Evolutionary conservation across 306 rosid species (phyloP), one percentile per base, ranked within the genome.

Genomic region (Arachis hypogaea): DNA sequence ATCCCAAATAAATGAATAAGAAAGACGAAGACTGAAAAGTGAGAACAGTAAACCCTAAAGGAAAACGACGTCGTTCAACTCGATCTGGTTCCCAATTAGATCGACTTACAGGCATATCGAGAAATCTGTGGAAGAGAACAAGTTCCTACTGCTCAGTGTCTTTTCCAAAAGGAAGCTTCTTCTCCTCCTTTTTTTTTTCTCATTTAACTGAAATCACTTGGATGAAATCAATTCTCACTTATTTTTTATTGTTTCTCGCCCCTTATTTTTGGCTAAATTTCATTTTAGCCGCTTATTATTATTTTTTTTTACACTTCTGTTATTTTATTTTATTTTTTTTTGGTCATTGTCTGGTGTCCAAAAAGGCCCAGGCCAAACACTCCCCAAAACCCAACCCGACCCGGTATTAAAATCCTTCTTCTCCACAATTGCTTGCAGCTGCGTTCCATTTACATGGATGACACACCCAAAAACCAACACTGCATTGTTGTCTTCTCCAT

Each of bases 81-180:
- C 16, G 29, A 52, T 52, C 58, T 12, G 58, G n/a, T 49, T 7
- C 0, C 0, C 1, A 41, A 49, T 0, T 12, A 40, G 45, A 66
- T 47, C 54, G 28, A 81, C 63, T 84, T 74, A 86, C 91, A 74
- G 81, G 77, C 88, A 86, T 84, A 70, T 38, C 54, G 41, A 47
- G 41, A 45, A 29, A 7, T n/a, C 38, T 42, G 8, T 9, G 47
- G 12, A 71, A 69, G 42, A 14, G 41, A 41, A 68, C 58, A n/a
- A 5, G 16, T n/a, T 52, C 58, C 22, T 22, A 52, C 58, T 14
- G 29, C 58, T 52, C 58, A 52, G 58, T 52, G 58, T 14, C 58
- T 8, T n/a, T 5, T 7, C 29, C 28, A 52, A 14, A 9, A 65
- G 7, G 63, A 59, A 18, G 45, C 51, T 74, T 74, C 65, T 41